These are phyloP conservation scores for Aleurites moluccanus DNA, from an alignment of 441 rosid genomes.

Conservation along the genomic window DNA sequence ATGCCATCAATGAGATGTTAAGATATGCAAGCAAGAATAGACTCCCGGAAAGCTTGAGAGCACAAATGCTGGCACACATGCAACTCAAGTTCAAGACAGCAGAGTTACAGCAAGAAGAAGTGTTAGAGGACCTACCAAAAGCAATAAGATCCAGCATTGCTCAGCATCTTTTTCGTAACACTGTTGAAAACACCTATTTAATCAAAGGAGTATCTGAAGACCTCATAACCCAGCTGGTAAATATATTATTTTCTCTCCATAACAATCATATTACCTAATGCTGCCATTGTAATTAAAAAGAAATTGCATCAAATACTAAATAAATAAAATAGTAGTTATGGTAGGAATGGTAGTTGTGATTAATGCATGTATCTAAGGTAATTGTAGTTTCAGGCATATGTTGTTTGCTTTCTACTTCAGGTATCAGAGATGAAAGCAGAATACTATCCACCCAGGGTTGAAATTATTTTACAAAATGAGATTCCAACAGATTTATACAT, in stretches of 20 bases:
- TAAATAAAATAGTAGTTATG: not conserved
- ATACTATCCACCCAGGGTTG: constrained; percentile 86
- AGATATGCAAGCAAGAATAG: constrained; percentile 75
- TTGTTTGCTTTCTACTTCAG: constrained; percentile 35
- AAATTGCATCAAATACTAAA: not conserved
- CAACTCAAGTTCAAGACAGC: constrained; percentile 88
- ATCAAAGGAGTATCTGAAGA: constrained; percentile 75
- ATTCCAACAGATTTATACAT: constrained; percentile 90
- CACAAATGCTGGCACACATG: constrained; percentile 91
- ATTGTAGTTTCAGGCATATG: not conserved
- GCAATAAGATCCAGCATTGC: constrained; percentile 87
- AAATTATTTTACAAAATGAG: constrained; percentile 84
- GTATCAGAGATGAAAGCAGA: constrained; percentile 86
- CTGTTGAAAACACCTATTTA: constrained; percentile 61
- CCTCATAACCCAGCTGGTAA: constrained; percentile 74
- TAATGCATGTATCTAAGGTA: not conserved
- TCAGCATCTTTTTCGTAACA: constrained; percentile 64
- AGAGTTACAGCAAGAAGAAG: constrained; percentile 80
- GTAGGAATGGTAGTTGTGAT: not conserved
- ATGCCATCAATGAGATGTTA: constrained; percentile 67
- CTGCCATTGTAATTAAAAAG: not conserved
- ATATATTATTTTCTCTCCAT: not conserved
- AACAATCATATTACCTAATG: not conserved
- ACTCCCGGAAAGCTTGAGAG: constrained; percentile 76
- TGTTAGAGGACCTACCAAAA: constrained; percentile 77